phyloP scores from a whole-genome alignment of 2,329 filamentous ascomycete genomes.

The Cryphonectria radicalis region DNA sequence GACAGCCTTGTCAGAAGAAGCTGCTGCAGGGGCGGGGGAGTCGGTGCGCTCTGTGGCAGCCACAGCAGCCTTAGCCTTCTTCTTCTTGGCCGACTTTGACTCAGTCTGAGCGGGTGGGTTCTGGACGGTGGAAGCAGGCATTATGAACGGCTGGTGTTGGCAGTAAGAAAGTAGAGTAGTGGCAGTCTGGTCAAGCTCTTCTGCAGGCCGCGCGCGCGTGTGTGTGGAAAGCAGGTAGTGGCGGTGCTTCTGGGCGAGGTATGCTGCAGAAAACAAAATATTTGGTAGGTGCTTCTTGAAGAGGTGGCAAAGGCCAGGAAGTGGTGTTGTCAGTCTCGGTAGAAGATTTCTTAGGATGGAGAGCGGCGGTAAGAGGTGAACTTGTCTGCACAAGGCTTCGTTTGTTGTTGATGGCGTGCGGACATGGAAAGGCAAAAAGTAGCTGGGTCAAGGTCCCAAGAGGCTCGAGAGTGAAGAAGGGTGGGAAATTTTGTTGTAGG shows the following conservation, averaged over 20 bases:
- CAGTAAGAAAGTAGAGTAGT: constrained; percentile 14
- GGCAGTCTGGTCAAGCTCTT: constrained; percentile 15
- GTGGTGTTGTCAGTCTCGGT: background rate
- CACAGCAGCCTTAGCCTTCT: constrained; percentile 60
- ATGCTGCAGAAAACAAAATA: background rate
- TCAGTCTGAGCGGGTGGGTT: constrained; percentile 66
- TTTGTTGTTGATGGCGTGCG: constrained; percentile 12
- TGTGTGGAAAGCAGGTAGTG: background rate
- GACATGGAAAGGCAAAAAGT: background rate
- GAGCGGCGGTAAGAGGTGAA: background rate
- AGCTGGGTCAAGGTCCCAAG: constrained; percentile 53
- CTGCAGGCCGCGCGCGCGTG: background rate
- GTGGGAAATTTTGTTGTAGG: constrained; percentile 25
- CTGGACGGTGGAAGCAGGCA: constrained; percentile 68
- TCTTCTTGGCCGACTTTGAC: constrained; percentile 71
- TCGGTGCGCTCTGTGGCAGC: constrained; percentile 49
- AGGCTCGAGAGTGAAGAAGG: constrained; percentile 54
- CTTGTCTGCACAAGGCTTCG: constrained; percentile 20
- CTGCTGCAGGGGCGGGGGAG: constrained; percentile 57
- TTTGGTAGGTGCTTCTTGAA: background rate
- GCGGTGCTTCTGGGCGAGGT: background rate
- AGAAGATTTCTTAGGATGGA: constrained; percentile 18
- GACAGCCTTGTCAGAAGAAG: constrained; percentile 54
- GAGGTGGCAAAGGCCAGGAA: background rate
- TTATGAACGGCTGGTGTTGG: constrained; percentile 40